phyloP scores from a whole-genome alignment of 345 rosid genomes.

The Camelina laxa region DNA sequence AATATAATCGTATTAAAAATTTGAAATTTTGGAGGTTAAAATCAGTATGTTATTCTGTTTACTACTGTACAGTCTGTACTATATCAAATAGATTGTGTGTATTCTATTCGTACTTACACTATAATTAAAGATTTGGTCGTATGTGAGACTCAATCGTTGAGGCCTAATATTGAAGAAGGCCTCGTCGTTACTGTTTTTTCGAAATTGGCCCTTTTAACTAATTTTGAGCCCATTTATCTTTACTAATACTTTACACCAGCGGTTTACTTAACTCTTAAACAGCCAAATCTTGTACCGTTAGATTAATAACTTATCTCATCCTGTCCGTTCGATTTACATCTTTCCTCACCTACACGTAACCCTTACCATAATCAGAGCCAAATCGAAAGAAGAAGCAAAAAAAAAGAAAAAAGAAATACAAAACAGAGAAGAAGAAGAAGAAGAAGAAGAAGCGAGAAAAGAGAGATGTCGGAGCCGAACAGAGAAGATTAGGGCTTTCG shows the following conservation, averaged over 20 bases:
- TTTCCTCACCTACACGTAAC: conserved; percentile 36
- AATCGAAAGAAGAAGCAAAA: conserved; percentile 1
- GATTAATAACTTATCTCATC: conserved; percentile 26
- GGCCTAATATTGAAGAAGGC: conserved; percentile 1
- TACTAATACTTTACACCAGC: background rate
- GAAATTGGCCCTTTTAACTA: background rate
- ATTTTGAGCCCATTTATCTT: conserved; percentile 9
- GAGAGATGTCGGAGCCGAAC: conserved; percentile 25
- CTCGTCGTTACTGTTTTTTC: background rate
- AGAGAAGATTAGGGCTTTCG: conserved; percentile 43
- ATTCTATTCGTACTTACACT: too few species aligned
- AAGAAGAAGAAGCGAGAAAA: conserved; percentile 14
- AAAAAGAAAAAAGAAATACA: background rate
- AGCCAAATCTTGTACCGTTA: conserved; percentile 9
- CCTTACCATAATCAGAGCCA: conserved; percentile 21
- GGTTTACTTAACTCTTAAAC: background rate
- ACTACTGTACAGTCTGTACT: too few species aligned
- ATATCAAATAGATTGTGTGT: too few species aligned
- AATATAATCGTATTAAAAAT: too few species aligned
- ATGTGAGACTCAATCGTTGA: too few species aligned
- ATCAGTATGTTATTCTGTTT: too few species aligned
- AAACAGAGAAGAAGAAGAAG: conserved; percentile 37
- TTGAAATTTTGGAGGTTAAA: too few species aligned
- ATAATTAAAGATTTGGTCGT: too few species aligned
- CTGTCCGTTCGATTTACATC: conserved; percentile 13